Conservation (phyloP, 1,284 basidiomycete species). For the Somion occarium region DNA sequence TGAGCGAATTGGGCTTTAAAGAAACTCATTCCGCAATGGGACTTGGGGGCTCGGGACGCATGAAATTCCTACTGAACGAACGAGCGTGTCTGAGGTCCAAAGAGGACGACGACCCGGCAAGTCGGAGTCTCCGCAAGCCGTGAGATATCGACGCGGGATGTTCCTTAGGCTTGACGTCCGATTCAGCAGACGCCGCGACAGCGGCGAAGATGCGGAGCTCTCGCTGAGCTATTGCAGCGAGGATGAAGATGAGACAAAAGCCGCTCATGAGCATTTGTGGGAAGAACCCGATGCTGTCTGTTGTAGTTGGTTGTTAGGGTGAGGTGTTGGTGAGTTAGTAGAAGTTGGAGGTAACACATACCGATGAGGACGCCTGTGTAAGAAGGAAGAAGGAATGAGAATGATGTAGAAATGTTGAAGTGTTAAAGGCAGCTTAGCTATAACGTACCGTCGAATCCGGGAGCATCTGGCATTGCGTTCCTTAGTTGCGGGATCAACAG, state of each 20-base stretch:
- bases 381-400: background rate
- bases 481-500: slow-evolving; percentile 47
- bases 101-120: slow-evolving; percentile 13
- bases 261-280: slow-evolving; percentile 50
- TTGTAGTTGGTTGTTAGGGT: background rate
- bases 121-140: slow-evolving; percentile 18
- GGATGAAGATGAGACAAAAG: slow-evolving; percentile 35
- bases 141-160: slow-evolving; percentile 18
- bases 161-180: slow-evolving; percentile 12
- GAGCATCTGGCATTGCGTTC: slow-evolving; percentile 53
- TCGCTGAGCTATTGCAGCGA: slow-evolving; percentile 38
- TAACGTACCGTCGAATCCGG: slow-evolving; percentile 45
- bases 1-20: too few relatives aligned
- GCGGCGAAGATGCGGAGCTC: slow-evolving; percentile 29
- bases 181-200: slow-evolving; percentile 3
- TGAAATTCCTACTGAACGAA: slow-evolving; percentile 11
- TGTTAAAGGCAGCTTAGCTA: background rate
- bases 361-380: slow-evolving; percentile 43
- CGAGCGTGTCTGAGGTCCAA: slow-evolving; percentile 15
- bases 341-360: slow-evolving; percentile 19
- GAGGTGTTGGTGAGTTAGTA: slow-evolving; percentile 1
- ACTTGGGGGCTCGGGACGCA: slow-evolving; percentile 11
- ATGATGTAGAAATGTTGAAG: background rate
- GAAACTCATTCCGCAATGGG: slow-evolving; percentile 14
- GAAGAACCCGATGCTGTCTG: slow-evolving; percentile 53